Base-by-base conservation (phyloP, 116 monocot genomes). In the Cymodocea nodosa region DNA sequence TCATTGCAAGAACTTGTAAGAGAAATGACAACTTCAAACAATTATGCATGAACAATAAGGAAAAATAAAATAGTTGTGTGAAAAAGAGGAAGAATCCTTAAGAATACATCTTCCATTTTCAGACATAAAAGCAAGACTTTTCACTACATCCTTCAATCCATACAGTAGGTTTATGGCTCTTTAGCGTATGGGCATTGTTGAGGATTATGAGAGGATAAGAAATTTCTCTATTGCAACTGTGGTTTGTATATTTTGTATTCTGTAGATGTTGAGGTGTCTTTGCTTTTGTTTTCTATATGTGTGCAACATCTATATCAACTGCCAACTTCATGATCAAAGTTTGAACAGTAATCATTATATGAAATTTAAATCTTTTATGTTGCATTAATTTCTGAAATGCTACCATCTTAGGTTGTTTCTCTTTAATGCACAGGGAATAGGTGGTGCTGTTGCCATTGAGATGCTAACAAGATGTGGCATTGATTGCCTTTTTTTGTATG, bases 111-210 rank as follows among this genome's bases (percentile, higher is more conserved):
- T n/a, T n/a, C n/a, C n/a, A n/a, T n/a, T n/a, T n/a, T n/a, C n/a
- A n/a, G n/a, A n/a, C n/a, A n/a, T n/a, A n/a, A n/a, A n/a, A n/a
- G n/a, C n/a, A n/a, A n/a, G n/a, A n/a, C n/a, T n/a, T n/a, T n/a
- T n/a, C n/a, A n/a, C n/a, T n/a, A n/a, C n/a, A n/a, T n/a, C n/a
- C n/a, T n/a, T n/a, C n/a, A 90, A 94, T 12, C 94, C 90, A 6
- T 94, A 94, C 71, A 90, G 90, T 44, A 84, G 94, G 76, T 76
- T 94, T 40, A 94, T 94, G 94, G 94, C 94, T n/a, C 81, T 94
- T 62, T 89, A 94, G 75, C 52, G 90, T 54, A 94, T 94, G 90
- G 90, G 68, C 68, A 48, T 69, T 69, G 57, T 56, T 56, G 35
- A 56, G 40, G 14, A 68, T 22, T 56, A 68, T 17, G 68, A 68